Percentiles rank a stretch among this genome's conserved stretches.
phyloP scores from a whole-genome alignment of 805 yeast genomes.

The Sugiyamaella boreocaroliniensis region DNA sequence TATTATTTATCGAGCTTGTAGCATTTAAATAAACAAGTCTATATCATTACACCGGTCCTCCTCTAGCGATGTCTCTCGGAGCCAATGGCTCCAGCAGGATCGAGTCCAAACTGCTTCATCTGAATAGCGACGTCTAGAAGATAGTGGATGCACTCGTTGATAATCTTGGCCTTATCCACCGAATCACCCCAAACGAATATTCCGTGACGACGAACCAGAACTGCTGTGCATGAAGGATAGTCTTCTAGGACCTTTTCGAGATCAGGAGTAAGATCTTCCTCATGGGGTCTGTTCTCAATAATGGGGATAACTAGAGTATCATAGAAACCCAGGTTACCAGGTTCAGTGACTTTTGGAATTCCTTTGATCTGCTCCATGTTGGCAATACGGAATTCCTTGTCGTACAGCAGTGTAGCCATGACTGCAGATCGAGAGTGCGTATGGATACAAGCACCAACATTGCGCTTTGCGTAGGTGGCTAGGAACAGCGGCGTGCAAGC shows the following conservation, averaged over 20 bases:
- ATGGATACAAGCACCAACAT: constrained; percentile 89
- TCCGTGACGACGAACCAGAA: constrained; percentile 88
- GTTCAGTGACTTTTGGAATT: constrained; percentile 58
- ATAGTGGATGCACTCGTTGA: constrained; percentile 90
- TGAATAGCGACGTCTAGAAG: constrained; percentile 76
- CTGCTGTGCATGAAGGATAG: constrained; percentile 78
- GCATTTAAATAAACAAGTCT: no score
- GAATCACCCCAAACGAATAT: constrained; percentile 94
- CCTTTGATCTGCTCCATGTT: constrained; percentile 93
- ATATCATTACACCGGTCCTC: background rate
- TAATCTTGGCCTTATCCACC: constrained; percentile 87
- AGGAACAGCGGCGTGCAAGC: constrained; percentile 89
- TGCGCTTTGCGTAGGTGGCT: constrained; percentile 58
- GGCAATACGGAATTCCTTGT: constrained; percentile 64
- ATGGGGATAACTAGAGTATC: constrained; percentile 82
- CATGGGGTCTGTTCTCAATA: constrained; percentile 84
- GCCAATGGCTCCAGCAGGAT: constrained; percentile 25
- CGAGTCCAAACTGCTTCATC: constrained; percentile 66
- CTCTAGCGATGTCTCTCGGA: constrained; percentile 13
- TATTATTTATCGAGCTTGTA: background rate
- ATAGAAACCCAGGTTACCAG: constrained; percentile 63
- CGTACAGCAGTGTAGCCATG: constrained; percentile 63
- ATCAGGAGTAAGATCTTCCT: constrained; percentile 64
- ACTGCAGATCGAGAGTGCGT: constrained; percentile 91
- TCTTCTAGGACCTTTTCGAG: constrained; percentile 56